phyloP scores from a whole-genome alignment of 192 early-diverging fungal species.

The Gigaspora rosea region DNA sequence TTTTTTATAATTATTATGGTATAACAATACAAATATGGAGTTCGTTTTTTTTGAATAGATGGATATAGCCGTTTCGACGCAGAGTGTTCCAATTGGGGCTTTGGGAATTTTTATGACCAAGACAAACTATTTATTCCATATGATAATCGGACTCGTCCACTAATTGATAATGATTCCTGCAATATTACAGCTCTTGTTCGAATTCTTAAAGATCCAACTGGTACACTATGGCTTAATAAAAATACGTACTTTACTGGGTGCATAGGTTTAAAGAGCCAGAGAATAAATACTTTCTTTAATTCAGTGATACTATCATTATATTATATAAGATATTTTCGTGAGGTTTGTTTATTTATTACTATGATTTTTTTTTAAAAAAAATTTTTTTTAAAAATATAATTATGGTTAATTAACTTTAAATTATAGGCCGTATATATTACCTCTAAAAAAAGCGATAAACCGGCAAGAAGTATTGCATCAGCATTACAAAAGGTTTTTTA shows the following conservation, averaged over 20 bases:
- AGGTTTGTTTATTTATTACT: slow-evolving; percentile 31
- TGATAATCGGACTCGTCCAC: slow-evolving; percentile 49
- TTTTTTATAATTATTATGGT: no score
- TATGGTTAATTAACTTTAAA: no score
- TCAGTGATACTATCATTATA: slow-evolving; percentile 93
- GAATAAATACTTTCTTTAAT: slow-evolving; percentile 99
- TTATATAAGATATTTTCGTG: slow-evolving; percentile 92
- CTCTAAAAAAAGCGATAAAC: slow-evolving; percentile 81
- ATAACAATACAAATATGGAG: not conserved
- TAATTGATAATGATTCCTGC: slow-evolving; percentile 68
- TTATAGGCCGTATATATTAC: slow-evolving; percentile 80
- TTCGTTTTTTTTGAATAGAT: slow-evolving; percentile 19
- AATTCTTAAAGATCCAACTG: slow-evolving; percentile 84
- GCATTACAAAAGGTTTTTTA: slow-evolving; percentile 96
- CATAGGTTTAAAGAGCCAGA: slow-evolving; percentile 95
- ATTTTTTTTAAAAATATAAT: not conserved
- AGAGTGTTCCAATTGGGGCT: slow-evolving; percentile 93
- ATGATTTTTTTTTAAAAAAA: no score
- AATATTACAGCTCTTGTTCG: slow-evolving; percentile 73
- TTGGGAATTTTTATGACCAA: slow-evolving; percentile 74
- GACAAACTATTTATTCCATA: slow-evolving; percentile 42
- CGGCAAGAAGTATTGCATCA: slow-evolving; percentile 72
- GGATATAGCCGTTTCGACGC: slow-evolving; percentile 81
- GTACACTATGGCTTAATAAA: slow-evolving; percentile 80
- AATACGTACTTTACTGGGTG: slow-evolving; percentile 52